A percentile compares a stretch with the other conserved stretches of the same genome.
These are phyloP conservation scores for Rhodotorula diobovata DNA, from an alignment of 768 basidiomycete genomes.

Conservation along the genomic window DNA sequence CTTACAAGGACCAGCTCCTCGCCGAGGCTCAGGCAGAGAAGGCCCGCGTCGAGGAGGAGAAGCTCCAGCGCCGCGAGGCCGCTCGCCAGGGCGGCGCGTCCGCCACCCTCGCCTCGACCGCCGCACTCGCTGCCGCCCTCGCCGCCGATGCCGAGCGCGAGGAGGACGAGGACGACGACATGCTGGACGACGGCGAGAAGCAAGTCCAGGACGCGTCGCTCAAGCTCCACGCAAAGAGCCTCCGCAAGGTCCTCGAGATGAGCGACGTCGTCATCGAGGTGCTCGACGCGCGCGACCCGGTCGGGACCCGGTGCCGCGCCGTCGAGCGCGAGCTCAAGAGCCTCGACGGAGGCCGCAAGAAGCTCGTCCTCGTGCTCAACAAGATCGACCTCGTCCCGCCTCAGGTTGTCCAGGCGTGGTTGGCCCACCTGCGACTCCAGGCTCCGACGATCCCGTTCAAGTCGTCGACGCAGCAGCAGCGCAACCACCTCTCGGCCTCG, in stretches of 20 bases:
- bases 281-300: conserved; percentile 89
- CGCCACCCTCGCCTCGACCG: conserved; percentile 42
- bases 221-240: conserved; percentile 45
- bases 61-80: conserved; percentile 25
- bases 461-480: conserved; percentile 69
- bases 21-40: conserved; percentile 50
- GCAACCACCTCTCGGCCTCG: conserved; percentile 65
- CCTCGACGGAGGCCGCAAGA: conserved; percentile 82
- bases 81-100: conserved; percentile 15
- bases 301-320: conserved; percentile 81
- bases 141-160: conserved; percentile 32
- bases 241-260: conserved; percentile 89
- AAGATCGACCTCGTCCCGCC: conserved; percentile 91
- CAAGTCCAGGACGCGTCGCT: conserved; percentile 30
- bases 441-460: conserved; percentile 92
- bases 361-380: conserved; percentile 87
- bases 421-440: conserved; percentile 81
- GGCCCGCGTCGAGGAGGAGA: conserved; percentile 26
- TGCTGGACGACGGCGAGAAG: conserved; percentile 14
- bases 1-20: conserved; percentile 52
- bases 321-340: conserved; percentile 77
- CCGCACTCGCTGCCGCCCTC: conserved; percentile 39
- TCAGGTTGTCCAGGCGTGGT: conserved; percentile 81
- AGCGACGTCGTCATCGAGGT: conserved; percentile 78
- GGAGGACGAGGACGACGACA: conserved; percentile 32